Evolutionary conservation across 1,284 basidiomycete species (phyloP).

Genomic region (Ustilago nuda): DNA sequence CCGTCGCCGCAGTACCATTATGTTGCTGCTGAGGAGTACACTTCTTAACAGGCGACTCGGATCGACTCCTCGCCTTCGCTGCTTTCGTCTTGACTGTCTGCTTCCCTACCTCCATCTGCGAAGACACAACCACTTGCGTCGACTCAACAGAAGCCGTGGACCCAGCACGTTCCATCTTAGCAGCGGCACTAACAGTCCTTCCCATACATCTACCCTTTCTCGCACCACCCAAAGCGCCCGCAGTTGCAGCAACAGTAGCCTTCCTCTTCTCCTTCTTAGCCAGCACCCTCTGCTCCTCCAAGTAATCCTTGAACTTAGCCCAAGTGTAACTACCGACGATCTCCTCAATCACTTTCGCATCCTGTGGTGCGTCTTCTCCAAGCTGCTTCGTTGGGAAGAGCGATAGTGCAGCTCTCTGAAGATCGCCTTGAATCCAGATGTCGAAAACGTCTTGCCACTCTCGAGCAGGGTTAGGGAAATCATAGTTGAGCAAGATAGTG

Average conservation of each 20-base stretch:
- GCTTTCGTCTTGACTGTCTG: constrained; percentile 13
- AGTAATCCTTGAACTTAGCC: constrained; percentile 35
- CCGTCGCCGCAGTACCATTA: constrained; percentile 8
- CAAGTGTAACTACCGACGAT: constrained; percentile 35
- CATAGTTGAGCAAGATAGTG: constrained; percentile 86
- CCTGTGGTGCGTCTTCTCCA: constrained; percentile 18
- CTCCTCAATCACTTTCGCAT: constrained; percentile 32
- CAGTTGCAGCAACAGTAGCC: constrained; percentile 15
- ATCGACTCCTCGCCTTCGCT: constrained; percentile 33
- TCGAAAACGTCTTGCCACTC: constrained; percentile 94
- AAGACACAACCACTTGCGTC: constrained; percentile 9
- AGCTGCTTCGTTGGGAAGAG: constrained; percentile 42
- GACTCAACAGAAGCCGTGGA: constrained; percentile 8
- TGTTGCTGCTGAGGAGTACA: background rate
- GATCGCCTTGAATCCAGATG: constrained; percentile 88
- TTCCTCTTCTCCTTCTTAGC: constrained; percentile 45
- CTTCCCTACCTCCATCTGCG: constrained; percentile 14
- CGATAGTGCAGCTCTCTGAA: constrained; percentile 73
- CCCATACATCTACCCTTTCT: constrained; percentile 34
- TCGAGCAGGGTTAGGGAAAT: constrained; percentile 84
- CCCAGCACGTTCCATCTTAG: constrained; percentile 40
- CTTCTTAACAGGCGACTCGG: constrained; percentile 42
- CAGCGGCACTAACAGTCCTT: constrained; percentile 36
- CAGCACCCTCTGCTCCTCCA: constrained; percentile 44
- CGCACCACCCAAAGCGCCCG: constrained; percentile 9